Evolutionary conservation across 768 basidiomycete species (phyloP).

Genomic region (Termitomyces sp.): DNA sequence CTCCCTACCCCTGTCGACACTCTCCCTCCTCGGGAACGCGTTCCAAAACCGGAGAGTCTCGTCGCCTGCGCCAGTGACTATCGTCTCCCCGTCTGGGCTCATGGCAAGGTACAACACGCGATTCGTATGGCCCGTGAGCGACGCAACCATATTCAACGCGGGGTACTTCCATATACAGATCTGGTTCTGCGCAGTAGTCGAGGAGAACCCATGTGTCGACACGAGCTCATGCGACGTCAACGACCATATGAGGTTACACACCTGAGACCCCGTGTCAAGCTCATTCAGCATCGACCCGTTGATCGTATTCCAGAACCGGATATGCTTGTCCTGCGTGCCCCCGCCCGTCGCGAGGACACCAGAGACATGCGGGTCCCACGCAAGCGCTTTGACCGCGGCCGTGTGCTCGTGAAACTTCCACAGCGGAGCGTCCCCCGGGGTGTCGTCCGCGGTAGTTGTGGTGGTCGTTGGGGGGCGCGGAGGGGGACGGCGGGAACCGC

Average conservation of each 20-base stretch:
- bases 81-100: slow-evolving; percentile 96
- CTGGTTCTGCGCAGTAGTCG: slow-evolving; percentile 91
- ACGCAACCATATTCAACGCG: slow-evolving; percentile 88
- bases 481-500: slow-evolving; percentile 31
- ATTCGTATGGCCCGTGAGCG: slow-evolving; percentile 89
- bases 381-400: slow-evolving; percentile 95
- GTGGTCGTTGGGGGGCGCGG: not conserved
- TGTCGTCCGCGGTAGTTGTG: slow-evolving; percentile 15
- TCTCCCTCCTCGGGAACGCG: slow-evolving; percentile 80
- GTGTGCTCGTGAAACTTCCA: slow-evolving; percentile 97
- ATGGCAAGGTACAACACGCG: slow-evolving; percentile 96
- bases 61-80: slow-evolving; percentile 96
- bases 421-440: slow-evolving; percentile 56
- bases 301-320: slow-evolving; percentile 93
- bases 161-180: slow-evolving; percentile 97
- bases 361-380: slow-evolving; percentile 94
- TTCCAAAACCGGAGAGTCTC: slow-evolving; percentile 98
- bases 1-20: slow-evolving; percentile 45
- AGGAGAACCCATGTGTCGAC: slow-evolving; percentile 95
- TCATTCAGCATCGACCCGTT: slow-evolving; percentile 82
- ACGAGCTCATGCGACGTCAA: slow-evolving; percentile 94
- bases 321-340: slow-evolving; percentile 98
- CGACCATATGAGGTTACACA: slow-evolving; percentile 97
- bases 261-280: slow-evolving; percentile 94
- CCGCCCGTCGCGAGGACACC: slow-evolving; percentile 93